Conservation (phyloP, 352 stramenopile species). For the Pythium brachiatum region DNA sequence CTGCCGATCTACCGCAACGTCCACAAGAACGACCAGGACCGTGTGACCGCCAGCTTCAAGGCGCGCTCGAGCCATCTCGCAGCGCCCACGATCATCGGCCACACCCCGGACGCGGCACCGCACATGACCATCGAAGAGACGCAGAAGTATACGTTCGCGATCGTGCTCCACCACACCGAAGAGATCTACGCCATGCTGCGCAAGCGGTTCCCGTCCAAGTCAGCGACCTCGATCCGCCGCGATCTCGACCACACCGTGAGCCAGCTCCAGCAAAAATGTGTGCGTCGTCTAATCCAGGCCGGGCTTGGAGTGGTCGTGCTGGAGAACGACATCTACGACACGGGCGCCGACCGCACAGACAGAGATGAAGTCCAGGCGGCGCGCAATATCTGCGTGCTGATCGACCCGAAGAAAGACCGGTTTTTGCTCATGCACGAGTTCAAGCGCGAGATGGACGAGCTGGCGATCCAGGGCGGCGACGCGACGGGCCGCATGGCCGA, state of each 20-base stretch:
- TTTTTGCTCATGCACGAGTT: slow-evolving; percentile 84
- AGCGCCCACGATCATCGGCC: slow-evolving; percentile 19
- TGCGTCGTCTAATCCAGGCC: slow-evolving; percentile 76
- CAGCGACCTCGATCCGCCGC: slow-evolving; percentile 57
- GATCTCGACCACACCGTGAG: slow-evolving; percentile 71
- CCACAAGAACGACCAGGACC: slow-evolving; percentile 22
- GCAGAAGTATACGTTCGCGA: slow-evolving; percentile 88
- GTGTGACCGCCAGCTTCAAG: slow-evolving; percentile 24
- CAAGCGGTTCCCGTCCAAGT: slow-evolving; percentile 68
- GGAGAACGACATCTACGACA: slow-evolving; percentile 65
- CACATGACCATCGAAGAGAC: slow-evolving; percentile 83
- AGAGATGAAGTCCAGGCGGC: slow-evolving; percentile 47
- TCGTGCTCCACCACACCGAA: slow-evolving; percentile 80
- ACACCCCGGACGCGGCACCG: slow-evolving; percentile 30
- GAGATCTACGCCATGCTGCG: slow-evolving; percentile 71
- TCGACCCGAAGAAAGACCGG: slow-evolving; percentile 83
- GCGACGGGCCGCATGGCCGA: slow-evolving; percentile 64
- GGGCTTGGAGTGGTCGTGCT: slow-evolving; percentile 68
- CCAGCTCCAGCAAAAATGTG: slow-evolving; percentile 77
- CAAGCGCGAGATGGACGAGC: slow-evolving; percentile 85
- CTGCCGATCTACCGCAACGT: slow-evolving; percentile 27
- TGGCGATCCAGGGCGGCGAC: slow-evolving; percentile 76
- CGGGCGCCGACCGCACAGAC: slow-evolving; percentile 24
- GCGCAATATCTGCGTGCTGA: slow-evolving; percentile 73
- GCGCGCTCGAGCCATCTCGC: slow-evolving; percentile 22